Evolutionary conservation across 1,284 basidiomycete genomes (phyloP), one percentile per base, ranked within the genome.

Genomic region (Lentinula novae-zelandiae): DNA sequence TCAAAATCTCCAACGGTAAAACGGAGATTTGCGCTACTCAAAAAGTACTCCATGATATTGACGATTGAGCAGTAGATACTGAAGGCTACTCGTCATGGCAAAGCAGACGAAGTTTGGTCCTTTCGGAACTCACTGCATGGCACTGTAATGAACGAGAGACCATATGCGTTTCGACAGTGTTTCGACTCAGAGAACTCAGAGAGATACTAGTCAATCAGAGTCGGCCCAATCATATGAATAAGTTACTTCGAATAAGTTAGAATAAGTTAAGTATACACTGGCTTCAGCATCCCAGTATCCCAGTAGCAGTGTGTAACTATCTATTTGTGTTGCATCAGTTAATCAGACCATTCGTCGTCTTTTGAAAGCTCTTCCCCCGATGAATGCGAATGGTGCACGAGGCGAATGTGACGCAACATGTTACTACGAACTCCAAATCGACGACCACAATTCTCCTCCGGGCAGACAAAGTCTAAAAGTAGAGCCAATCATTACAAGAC

Each of bases 401-500:
- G 58, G 8, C 64, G 62, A 36, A 65, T 65, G 44, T 65, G 64
- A 15, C 64, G 58, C 5, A 65, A 48, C 61, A 63, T 62, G 46
- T 64, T 64, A 27, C 56, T 63, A 27, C 60, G 57, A 40, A 63
- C 62, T 38, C 64, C 64, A 52, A 65, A 65, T 50, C 61, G 55
- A 42, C 65, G 61, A 36, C 65, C 60, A 49, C 65, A 66, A n/a
- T 51, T 63, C 53, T 66, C 65, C 42, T 66, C 65, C 13, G 65
- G 65, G 53, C 65, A 66, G n/a, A 66, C 65, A 57, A 60, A 66
- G 49, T 66, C 65, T 66, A 34, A 42, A 38, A 15, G 31, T 34
- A 15, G 10, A 54, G 34, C 38, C n/a, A 61, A 59, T 53, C 33
- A 44, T 27, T 20, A 48, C 4, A 48, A 34, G 27, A 38, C 33